A percentile compares a stretch with the other conserved stretches of the same genome.
These are phyloP conservation scores for Ustilaginoidea virens DNA, from an alignment of 2,329 filamentous ascomycete species.

Conservation along the genomic window DNA sequence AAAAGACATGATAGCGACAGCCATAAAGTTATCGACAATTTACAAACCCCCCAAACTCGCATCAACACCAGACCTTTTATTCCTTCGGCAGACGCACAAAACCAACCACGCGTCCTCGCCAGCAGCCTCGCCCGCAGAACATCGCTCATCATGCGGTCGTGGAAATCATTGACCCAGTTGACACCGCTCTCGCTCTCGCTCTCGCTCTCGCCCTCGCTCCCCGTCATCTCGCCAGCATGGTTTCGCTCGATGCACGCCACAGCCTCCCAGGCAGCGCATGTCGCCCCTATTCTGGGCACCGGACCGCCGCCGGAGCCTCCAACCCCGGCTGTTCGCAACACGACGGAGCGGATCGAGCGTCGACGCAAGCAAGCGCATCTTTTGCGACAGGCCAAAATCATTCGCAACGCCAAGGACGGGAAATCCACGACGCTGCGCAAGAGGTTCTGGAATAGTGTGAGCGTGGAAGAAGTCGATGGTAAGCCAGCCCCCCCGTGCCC, in stretches of 20 bases:
- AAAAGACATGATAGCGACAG: no score
- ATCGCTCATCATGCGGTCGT: no score
- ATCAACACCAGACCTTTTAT: no score
- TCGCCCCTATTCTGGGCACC: slow-evolving; percentile 36
- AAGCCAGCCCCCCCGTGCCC: slow-evolving; percentile 8
- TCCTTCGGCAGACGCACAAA: no score
- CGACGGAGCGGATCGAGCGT: slow-evolving; percentile 30
- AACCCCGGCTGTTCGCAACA: slow-evolving; percentile 23
- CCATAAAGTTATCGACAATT: no score
- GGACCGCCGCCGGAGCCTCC: slow-evolving; percentile 46
- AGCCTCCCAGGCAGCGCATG: slow-evolving; percentile 24
- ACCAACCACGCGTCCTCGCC: no score
- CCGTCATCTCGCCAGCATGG: slow-evolving; percentile 3
- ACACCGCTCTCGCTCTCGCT: no score
- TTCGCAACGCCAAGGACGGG: slow-evolving; percentile 20
- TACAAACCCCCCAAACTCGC: no score
- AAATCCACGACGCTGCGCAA: slow-evolving; percentile 38
- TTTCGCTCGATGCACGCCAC: slow-evolving; percentile 18
- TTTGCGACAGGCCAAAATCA: slow-evolving; percentile 33
- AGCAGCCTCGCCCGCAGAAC: no score
- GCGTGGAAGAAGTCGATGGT: slow-evolving; percentile 53
- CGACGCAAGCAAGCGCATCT: slow-evolving; percentile 39
- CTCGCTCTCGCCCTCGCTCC: no score
- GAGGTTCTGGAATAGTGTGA: slow-evolving; percentile 81
- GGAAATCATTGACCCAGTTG: no score